phyloP scores from a whole-genome alignment of 2,329 filamentous ascomycete species.

The Cladosporium sp. region DNA sequence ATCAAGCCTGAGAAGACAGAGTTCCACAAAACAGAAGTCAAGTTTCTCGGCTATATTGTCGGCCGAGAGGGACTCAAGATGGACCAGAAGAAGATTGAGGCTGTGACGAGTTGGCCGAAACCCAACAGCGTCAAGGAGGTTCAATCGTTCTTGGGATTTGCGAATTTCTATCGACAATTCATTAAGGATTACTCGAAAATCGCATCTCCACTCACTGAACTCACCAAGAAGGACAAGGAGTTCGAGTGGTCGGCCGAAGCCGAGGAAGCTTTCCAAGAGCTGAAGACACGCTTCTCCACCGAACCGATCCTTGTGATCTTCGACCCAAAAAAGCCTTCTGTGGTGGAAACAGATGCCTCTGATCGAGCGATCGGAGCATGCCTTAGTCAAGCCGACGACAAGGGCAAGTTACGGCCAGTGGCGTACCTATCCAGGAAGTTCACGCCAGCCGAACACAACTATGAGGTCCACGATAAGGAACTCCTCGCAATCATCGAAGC shows the following conservation, averaged over 20 bases:
- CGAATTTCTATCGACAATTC: not conserved
- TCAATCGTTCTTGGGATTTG: not conserved
- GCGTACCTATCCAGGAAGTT: conserved; percentile 19
- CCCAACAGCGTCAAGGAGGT: not conserved
- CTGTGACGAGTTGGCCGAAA: not conserved
- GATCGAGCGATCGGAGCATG: conserved; percentile 4
- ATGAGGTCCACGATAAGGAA: conserved; percentile 17
- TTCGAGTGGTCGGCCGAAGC: not conserved
- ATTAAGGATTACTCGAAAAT: conserved; percentile 1
- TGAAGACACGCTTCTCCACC: not conserved
- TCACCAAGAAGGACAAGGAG: not conserved
- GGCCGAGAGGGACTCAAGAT: conserved; percentile 21
- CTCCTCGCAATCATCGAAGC: conserved; percentile 15
- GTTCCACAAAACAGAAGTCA: conserved; percentile 28
- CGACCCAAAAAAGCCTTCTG: not conserved
- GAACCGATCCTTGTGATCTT: not conserved
- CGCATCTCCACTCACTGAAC: not conserved
- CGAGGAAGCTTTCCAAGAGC: not conserved
- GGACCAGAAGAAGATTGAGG: conserved; percentile 9
- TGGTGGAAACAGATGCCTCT: not conserved
- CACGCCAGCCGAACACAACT: conserved; percentile 8
- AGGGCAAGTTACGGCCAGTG: conserved; percentile 13
- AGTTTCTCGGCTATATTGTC: conserved; percentile 26
- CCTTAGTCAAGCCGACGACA: conserved; percentile 4
- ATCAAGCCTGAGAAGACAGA: conserved; percentile 23